These are phyloP conservation scores for Quercus phellos DNA, from an alignment of 331 rosid genomes.

Conservation along the genomic window DNA sequence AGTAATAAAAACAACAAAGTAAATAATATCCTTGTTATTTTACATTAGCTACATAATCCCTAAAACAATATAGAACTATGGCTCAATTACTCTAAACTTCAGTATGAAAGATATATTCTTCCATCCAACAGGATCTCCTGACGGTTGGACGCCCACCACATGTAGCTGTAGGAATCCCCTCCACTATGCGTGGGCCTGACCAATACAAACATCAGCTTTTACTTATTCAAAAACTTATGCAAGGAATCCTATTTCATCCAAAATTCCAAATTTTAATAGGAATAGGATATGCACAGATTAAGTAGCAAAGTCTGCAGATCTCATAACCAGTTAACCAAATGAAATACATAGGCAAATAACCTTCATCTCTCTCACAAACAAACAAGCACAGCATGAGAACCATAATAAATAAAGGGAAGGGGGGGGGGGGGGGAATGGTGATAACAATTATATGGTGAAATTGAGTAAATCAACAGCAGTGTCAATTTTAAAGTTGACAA, in stretches of 20 bases:
- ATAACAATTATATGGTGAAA: conserved; percentile 48
- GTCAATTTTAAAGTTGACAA: conserved; percentile 33
- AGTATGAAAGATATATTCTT: conserved; percentile 17
- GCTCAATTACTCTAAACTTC: conserved; percentile 13
- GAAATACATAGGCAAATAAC: not conserved
- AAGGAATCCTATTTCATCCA: conserved; percentile 14
- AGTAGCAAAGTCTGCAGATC: not conserved
- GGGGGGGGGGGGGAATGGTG: conserved; percentile 21
- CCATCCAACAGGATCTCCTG: conserved; percentile 29
- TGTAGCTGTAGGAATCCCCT: conserved; percentile 22
- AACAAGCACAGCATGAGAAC: conserved; percentile 48
- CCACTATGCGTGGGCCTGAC: conserved; percentile 30
- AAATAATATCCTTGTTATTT: not conserved
- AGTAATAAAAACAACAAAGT: not conserved
- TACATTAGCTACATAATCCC: conserved; percentile 1
- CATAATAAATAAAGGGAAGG: conserved; percentile 36
- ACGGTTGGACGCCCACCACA: conserved; percentile 29
- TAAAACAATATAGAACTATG: conserved; percentile 11
- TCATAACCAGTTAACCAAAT: conserved; percentile 2
- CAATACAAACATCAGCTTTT: conserved; percentile 24
- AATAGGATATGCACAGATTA: not conserved
- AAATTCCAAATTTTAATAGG: conserved; percentile 8
- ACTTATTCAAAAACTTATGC: not conserved
- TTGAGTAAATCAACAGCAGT: conserved; percentile 47
- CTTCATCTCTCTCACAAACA: conserved; percentile 21